phyloP scores from a whole-genome alignment of 1,284 basidiomycete genomes.

The Cystobasidiaceae sp. region DNA sequence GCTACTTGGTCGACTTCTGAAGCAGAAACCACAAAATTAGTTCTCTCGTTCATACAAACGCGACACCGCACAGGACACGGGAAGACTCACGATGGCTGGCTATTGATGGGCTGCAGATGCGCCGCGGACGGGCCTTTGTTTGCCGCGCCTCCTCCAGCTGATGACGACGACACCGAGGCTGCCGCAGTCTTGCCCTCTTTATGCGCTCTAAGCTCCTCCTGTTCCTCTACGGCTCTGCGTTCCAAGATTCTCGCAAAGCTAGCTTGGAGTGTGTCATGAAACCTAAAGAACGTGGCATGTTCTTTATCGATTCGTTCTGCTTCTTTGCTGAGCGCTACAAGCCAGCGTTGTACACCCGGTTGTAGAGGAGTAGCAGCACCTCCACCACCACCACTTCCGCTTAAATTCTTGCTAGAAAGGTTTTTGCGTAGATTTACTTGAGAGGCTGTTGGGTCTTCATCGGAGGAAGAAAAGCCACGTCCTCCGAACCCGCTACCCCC shows the following conservation, averaged over 20 bases:
- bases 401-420: slow-evolving; percentile 9
- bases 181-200: neutral
- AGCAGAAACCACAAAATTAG: no score
- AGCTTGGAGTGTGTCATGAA: slow-evolving; percentile 39
- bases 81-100: no score
- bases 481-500: no score
- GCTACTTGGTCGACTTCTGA: no score
- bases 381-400: no score
- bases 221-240: slow-evolving; percentile 11
- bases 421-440: slow-evolving; percentile 20
- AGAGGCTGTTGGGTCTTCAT: slow-evolving; percentile 12
- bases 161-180: neutral
- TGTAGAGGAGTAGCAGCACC: neutral
- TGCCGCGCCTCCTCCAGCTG: no score
- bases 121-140: no score
- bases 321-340: slow-evolving; percentile 37
- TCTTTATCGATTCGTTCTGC: slow-evolving; percentile 41
- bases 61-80: no score
- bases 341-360: slow-evolving; percentile 39
- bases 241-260: slow-evolving; percentile 38
- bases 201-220: neutral
- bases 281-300: slow-evolving; percentile 36
- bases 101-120: no score
- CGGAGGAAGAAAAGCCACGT: no score
- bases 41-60: no score